Evolutionary conservation across 2,329 filamentous ascomycete species (phyloP), one percentile per base, ranked within the genome.

Genomic region (Fusarium sp.): DNA sequence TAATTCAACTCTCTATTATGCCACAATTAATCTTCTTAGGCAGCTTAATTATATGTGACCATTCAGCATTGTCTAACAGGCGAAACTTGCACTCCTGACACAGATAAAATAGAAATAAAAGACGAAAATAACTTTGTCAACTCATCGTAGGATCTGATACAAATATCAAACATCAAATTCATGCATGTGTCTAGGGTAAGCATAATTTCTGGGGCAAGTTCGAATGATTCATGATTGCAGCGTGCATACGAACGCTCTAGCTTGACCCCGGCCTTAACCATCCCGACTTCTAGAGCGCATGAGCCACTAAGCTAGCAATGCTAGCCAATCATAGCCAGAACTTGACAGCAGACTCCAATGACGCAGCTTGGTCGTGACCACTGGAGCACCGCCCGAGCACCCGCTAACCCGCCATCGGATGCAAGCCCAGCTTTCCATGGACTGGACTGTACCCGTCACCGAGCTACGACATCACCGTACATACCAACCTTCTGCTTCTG

Each of bases 351-450:
- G 38, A 59, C 61, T 55, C 56, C 54, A 67, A 73, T 73, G 71
- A 73, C 71, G 71, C 71, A 72, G 65, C 62, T 42, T 41, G 16
- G 37, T 13, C 37, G 62, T 73, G 69, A 73, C 67, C 59, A 70
- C 37, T 55, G 50, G 23, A 23, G 33, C 12, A 51, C 13, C 33
- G 70, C 37, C 46, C 47, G 23, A 23, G 33, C 12, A 51, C 13
- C 33, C 47, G 34, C 33, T 40, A 49, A 49, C 55, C 56, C 55
- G 56, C 56, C 42, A 42, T 57, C 41, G 50, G 42, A 53, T 56
- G 47, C 55, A 61, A 71, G 63, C 60, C 36, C 63, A 23, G 23
- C 23, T 23, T 20, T 23, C 23, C 23, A 23, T 64, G 52, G 44
- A 38, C n/a, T 23, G 23, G 23, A 23, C 44, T 60, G 51, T 62